Evolutionary conservation across 2,329 filamentous ascomycete species (phyloP), one percentile per base, ranked within the genome.

Genomic region (Colletotrichum sp.): DNA sequence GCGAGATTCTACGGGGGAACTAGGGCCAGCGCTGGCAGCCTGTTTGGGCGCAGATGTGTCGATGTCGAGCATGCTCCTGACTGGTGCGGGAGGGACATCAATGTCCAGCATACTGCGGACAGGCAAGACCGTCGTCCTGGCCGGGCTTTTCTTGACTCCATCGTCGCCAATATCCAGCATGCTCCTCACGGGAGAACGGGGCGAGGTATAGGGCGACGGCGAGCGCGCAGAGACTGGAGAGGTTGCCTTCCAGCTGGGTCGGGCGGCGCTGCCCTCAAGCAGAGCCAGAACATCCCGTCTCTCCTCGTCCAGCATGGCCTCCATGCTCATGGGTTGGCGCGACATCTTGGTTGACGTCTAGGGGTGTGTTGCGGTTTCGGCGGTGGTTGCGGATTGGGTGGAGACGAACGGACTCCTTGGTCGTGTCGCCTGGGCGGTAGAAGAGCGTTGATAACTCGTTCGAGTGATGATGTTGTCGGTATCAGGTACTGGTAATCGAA

Each of bases 271-370:
- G 60, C 89, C 89, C 82, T 94, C 92, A 57, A 95, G 87, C 77
- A 95, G 86, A 64, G 92, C 92, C 78, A 95, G 87, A 52, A 96
- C 92, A 85, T 95, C 94, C 77, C 89, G 88, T 77, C 94, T 91
- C 87, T 96, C 94, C 87, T 95, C 93, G 82, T 96, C 94, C 78
- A 96, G 88, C 78, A 93, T 91, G 65, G 93, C 91, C 85, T 95
- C 94, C 81, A 96, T 91, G 81, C 94, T 95, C 93, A 95, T 95
- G 25, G 87, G 86, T 67, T 85, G 84, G 66, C 78, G 80, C 64
- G 82, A 78, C 84, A 85, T 85, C 74, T 32, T 79, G 81, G 27
- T 65, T 9, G 34, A 19, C 13, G 57, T 57, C 44, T 36, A 9
- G 12, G 9, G 27, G 5, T 12, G 32, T 16, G 2, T 27, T 68